Percentiles rank a stretch among this genome's conserved stretches.
Conservation (phyloP, 306 rosid species). For the Medicago ruthenica region DNA sequence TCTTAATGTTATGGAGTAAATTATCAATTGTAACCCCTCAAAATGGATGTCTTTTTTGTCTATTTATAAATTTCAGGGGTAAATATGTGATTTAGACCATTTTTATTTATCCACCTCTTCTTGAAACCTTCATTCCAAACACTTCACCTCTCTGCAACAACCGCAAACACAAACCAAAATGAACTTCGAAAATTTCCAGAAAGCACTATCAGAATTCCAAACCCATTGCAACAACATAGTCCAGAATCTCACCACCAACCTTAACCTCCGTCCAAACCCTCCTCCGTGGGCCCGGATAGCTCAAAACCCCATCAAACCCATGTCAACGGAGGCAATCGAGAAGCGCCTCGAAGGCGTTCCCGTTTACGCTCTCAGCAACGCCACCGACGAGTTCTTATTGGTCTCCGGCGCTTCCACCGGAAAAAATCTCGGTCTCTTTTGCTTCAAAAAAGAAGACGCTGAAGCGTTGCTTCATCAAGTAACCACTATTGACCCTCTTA, state of each 20-base stretch:
- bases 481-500: constrained; percentile 60
- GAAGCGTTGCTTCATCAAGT: constrained; percentile 77
- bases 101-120: no score
- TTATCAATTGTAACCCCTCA: no score
- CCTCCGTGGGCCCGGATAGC: constrained; percentile 66
- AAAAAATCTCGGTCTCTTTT: constrained; percentile 78
- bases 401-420: constrained; percentile 72
- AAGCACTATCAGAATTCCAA: constrained; percentile 38
- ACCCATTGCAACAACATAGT: background rate
- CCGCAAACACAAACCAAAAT: constrained; percentile 1
- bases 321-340: constrained; percentile 74
- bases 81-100: no score
- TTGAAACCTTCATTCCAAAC: no score
- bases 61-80: no score
- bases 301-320: constrained; percentile 35
- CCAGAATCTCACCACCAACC: constrained; percentile 24
- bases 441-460: constrained; percentile 88
- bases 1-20: no score
- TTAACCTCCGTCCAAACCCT: background rate
- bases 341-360: constrained; percentile 87
- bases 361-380: constrained; percentile 89
- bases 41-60: no score
- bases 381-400: constrained; percentile 77
- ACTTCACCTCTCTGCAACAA: background rate
- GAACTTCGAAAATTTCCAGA: constrained; percentile 44